Percentiles rank a stretch among this genome's conserved stretches.
These are phyloP conservation scores for Phytophthora sp. DNA, from an alignment of 352 stramenopile species.

Conservation along the genomic window DNA sequence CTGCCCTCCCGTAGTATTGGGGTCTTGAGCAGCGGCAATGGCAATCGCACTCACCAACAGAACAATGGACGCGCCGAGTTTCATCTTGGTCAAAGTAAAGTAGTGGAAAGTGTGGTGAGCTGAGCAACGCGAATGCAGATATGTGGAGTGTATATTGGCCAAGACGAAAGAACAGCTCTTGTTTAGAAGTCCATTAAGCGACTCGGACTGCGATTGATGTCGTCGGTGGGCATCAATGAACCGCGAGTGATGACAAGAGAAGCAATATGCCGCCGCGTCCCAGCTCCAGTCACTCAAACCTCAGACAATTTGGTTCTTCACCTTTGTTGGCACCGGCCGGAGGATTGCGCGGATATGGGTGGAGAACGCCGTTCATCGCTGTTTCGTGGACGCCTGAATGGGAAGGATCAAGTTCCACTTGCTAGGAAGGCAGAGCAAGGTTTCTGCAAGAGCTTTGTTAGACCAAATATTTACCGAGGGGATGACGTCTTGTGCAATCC, in stretches of 20 bases:
- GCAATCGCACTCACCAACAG: constrained; percentile 18
- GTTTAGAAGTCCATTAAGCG: constrained; percentile 16
- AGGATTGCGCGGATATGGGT: constrained; percentile 1
- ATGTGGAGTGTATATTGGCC: neutral
- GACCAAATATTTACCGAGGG: neutral
- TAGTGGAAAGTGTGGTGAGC: constrained; percentile 7
- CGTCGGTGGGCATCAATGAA: neutral
- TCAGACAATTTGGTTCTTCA: no score
- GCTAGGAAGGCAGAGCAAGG: neutral
- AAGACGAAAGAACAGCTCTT: no score
- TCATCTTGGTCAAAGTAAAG: constrained; percentile 8
- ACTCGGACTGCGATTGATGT: constrained; percentile 28
- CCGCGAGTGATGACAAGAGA: constrained; percentile 9
- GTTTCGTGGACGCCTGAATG: neutral
- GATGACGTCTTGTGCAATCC: neutral
- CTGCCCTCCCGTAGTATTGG: constrained; percentile 24
- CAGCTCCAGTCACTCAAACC: constrained; percentile 14
- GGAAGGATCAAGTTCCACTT: constrained; percentile 2
- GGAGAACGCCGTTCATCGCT: neutral
- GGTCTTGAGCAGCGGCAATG: constrained; percentile 32
- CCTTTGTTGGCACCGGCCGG: no score
- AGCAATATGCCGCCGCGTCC: constrained; percentile 4
- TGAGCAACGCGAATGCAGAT: constrained; percentile 26
- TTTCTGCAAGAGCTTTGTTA: neutral
- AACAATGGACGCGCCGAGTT: constrained; percentile 11